Percentiles rank a stretch among this genome's conserved stretches.
phyloP scores from a whole-genome alignment of 2,329 filamentous ascomycete species.

The Mycosphaerella sp. region DNA sequence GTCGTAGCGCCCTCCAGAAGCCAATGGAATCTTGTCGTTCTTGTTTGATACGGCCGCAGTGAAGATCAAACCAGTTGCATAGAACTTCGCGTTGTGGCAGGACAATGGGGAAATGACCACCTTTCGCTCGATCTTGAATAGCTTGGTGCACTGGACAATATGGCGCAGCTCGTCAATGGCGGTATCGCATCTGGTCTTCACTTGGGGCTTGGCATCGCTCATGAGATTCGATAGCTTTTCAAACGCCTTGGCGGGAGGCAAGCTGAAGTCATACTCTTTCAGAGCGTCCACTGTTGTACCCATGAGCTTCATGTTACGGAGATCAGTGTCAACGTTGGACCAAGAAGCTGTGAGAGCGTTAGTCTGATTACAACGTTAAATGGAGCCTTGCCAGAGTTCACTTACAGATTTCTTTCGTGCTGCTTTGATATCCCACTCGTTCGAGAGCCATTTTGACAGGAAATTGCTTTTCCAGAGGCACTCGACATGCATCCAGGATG shows the following conservation, averaged over 20 bases:
- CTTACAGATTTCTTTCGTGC: constrained; percentile 36
- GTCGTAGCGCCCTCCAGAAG: constrained; percentile 90
- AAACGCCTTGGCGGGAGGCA: constrained; percentile 66
- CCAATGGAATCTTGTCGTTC: constrained; percentile 57
- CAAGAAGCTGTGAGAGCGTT: constrained; percentile 42
- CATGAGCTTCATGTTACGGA: constrained; percentile 76
- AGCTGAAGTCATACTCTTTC: constrained; percentile 81
- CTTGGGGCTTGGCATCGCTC: constrained; percentile 39
- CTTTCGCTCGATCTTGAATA: constrained; percentile 67
- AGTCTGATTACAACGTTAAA: neutral
- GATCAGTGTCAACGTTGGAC: constrained; percentile 73
- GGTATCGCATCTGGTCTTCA: constrained; percentile 29
- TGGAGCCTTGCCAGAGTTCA: constrained; percentile 23
- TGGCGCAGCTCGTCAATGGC: constrained; percentile 64
- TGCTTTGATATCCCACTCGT: constrained; percentile 74
- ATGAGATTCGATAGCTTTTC: constrained; percentile 54
- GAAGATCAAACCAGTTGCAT: constrained; percentile 76
- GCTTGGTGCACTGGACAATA: constrained; percentile 68
- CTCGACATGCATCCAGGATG: constrained; percentile 84
- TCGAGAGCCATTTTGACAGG: constrained; percentile 76
- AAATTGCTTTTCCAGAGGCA: constrained; percentile 61
- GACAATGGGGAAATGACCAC: constrained; percentile 79
- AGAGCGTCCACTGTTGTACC: constrained; percentile 88
- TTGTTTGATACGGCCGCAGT: constrained; percentile 85
- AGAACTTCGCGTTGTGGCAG: constrained; percentile 89